Evolutionary conservation across 2,329 filamentous ascomycete genomes (phyloP).

Genomic region (Sordariomycetes sp.): DNA sequence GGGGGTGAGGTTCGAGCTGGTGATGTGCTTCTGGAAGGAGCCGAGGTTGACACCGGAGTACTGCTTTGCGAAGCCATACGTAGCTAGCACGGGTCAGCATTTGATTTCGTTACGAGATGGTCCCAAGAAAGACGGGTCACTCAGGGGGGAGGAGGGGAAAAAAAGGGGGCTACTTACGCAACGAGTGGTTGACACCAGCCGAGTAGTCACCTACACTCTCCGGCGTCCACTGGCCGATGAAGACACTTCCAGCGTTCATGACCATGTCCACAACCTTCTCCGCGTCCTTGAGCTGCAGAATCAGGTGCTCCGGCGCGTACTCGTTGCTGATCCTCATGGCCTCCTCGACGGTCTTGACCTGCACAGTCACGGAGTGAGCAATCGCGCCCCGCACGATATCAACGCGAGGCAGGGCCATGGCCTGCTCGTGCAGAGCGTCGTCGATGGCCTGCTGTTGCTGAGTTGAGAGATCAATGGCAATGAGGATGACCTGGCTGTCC

Average conservation of each 20-base stretch:
- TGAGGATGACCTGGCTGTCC: constrained; percentile 88
- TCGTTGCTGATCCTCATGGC: constrained; percentile 80
- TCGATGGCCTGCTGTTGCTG: constrained; percentile 73
- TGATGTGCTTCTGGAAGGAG: constrained; percentile 97
- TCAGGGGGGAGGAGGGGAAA: neutral
- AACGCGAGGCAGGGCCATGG: constrained; percentile 76
- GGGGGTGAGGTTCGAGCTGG: constrained; percentile 79
- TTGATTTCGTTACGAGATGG: too few species aligned
- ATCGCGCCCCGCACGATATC: constrained; percentile 90
- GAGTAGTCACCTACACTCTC: constrained; percentile 98
- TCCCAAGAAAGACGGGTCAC: constrained; percentile 2
- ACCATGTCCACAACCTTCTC: constrained; percentile 67
- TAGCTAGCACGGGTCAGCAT: too few species aligned
- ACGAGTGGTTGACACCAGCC: constrained; percentile 92
- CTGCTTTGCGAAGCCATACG: constrained; percentile 96
- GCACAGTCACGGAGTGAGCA: constrained; percentile 81
- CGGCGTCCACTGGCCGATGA: constrained; percentile 92
- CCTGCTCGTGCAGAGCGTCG: constrained; percentile 82
- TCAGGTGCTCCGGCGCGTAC: constrained; percentile 94
- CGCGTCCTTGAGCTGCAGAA: constrained; percentile 77
- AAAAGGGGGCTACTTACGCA: constrained; percentile 60
- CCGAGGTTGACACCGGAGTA: constrained; percentile 95
- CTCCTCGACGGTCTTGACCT: constrained; percentile 60
- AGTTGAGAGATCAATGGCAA: constrained; percentile 73
- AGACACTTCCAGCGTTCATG: constrained; percentile 91